A percentile compares a stretch with the other conserved stretches of the same genome.
Conservation (phyloP, 495 filamentous ascomycete genomes). For the Podospora appendiculata region DNA sequence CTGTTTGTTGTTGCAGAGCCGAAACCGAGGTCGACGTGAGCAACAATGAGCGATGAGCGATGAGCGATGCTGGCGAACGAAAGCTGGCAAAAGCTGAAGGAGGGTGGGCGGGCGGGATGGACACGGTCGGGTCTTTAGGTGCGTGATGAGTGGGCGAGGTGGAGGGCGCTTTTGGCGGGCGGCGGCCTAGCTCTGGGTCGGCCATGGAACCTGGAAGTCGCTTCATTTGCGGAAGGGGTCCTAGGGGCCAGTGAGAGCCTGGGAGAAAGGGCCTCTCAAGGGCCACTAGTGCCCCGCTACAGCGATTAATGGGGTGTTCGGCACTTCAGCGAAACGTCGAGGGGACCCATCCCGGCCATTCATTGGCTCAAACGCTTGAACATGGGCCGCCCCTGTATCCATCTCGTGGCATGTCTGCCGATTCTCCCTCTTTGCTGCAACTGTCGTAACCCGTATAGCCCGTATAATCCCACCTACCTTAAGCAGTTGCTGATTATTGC, state of each 20-base stretch:
- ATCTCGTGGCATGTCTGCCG: background rate
- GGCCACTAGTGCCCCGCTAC: conserved; percentile 15
- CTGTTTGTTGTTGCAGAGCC: conserved; percentile 5
- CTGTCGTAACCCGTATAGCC: too few relatives aligned
- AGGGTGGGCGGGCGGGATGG: too few relatives aligned
- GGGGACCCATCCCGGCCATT: conserved; percentile 12
- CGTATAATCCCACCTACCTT: too few relatives aligned
- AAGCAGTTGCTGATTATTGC: too few relatives aligned
- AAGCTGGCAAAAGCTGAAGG: conserved; percentile 12
- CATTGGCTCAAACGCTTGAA: conserved; percentile 10
- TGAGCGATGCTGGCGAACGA: too few relatives aligned
- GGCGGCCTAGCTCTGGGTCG: background rate
- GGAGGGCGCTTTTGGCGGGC: conserved; percentile 16
- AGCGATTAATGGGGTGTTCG: conserved; percentile 6
- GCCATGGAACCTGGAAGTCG: too few relatives aligned
- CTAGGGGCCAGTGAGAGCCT: conserved; percentile 11
- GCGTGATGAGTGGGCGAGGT: conserved; percentile 4
- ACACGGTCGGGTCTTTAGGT: background rate
- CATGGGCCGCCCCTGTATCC: background rate
- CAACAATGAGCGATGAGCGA: conserved; percentile 9
- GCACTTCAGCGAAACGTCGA: conserved; percentile 23
- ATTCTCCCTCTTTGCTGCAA: too few relatives aligned
- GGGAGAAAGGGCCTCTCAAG: conserved; percentile 4
- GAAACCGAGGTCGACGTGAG: conserved; percentile 11
- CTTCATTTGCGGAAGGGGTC: conserved; percentile 27